Percentiles rank a stretch among this genome's conserved stretches.
phyloP scores from a whole-genome alignment of 1,284 basidiomycete genomes.

The Apiotrichum akiyoshidainum region DNA sequence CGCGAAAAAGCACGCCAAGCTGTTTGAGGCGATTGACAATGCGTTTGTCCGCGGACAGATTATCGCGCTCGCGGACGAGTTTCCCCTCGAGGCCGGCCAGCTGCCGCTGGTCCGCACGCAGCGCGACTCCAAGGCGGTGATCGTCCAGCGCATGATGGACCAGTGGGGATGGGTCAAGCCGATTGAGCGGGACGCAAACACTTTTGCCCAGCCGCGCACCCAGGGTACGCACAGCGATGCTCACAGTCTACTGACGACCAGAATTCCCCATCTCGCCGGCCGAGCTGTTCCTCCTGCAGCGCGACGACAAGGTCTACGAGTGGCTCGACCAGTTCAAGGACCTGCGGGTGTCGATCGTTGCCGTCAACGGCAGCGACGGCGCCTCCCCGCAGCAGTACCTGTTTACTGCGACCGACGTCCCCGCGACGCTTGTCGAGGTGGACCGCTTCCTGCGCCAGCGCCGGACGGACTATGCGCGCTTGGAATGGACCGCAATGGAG shows the following conservation, averaged over 20 bases:
- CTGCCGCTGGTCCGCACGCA: not conserved
- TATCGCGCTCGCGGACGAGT: constrained; percentile 7
- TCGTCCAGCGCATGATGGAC: constrained; percentile 14
- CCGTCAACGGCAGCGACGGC: not conserved
- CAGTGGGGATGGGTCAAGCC: constrained; percentile 19
- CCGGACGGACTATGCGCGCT: not conserved
- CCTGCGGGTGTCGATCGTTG: constrained; percentile 3
- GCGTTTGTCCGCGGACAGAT: constrained; percentile 25
- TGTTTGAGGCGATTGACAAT: constrained; percentile 12
- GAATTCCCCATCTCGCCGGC: constrained; percentile 13
- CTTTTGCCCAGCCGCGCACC: not conserved
- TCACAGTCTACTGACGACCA: not conserved
- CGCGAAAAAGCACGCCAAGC: not conserved
- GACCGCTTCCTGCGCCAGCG: not conserved
- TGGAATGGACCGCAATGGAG: constrained; percentile 6
- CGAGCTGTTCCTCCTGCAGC: constrained; percentile 25
- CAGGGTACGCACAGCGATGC: not conserved
- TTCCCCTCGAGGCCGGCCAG: not conserved
- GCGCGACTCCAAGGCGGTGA: not conserved
- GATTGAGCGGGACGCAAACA: not conserved
- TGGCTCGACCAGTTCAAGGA: constrained; percentile 3
- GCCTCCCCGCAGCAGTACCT: not conserved
- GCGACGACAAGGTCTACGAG: constrained; percentile 2
- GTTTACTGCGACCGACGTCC: not conserved
- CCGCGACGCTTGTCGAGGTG: not conserved